A percentile compares a stretch with the other conserved stretches of the same genome.
These are phyloP conservation scores for Aureobasidium mangrovei DNA, from an alignment of 2,329 filamentous ascomycete genomes.

Conservation along the genomic window DNA sequence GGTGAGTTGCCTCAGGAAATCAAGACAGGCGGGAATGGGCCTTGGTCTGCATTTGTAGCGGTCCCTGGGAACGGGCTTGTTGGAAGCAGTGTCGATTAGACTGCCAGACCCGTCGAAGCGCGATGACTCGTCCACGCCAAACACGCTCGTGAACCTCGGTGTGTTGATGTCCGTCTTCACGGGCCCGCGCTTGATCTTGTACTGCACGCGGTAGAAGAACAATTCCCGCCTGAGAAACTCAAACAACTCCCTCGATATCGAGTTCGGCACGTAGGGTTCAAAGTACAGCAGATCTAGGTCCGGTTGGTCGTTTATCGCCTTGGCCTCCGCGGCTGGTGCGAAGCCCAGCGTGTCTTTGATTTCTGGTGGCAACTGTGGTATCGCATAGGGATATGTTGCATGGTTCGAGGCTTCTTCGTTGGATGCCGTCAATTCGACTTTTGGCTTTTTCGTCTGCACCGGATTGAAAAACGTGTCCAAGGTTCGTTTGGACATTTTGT, in stretches of 20 bases:
- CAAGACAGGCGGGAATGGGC: slow-evolving; percentile 62
- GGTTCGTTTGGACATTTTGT: slow-evolving; percentile 45
- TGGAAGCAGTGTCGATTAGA: slow-evolving; percentile 31
- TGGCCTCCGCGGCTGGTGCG: slow-evolving; percentile 40
- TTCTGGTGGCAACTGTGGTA: slow-evolving; percentile 39
- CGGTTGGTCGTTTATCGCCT: slow-evolving; percentile 54
- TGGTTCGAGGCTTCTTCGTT: slow-evolving; percentile 33
- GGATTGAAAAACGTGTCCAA: slow-evolving; percentile 61
- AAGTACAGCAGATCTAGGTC: slow-evolving; percentile 69
- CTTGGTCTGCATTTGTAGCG: slow-evolving; percentile 55
- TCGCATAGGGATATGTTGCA: slow-evolving; percentile 44
- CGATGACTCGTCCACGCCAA: slow-evolving; percentile 55
- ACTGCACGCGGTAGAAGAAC: slow-evolving; percentile 68
- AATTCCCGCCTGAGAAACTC: slow-evolving; percentile 61
- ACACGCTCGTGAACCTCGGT: slow-evolving; percentile 57
- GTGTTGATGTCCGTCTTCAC: slow-evolving; percentile 36
- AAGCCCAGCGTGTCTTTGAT: slow-evolving; percentile 36
- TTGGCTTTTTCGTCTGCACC: slow-evolving; percentile 32
- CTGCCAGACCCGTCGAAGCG: slow-evolving; percentile 34
- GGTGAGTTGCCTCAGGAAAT: slow-evolving; percentile 52
- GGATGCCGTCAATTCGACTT: slow-evolving; percentile 12
- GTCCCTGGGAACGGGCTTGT: slow-evolving; percentile 31
- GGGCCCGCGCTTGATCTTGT: slow-evolving; percentile 54
- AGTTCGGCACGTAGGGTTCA: slow-evolving; percentile 58
- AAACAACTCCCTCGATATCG: slow-evolving; percentile 53